These are phyloP conservation scores for Phytophthora cryptogea DNA, from an alignment of 352 stramenopile genomes.

Conservation along the genomic window DNA sequence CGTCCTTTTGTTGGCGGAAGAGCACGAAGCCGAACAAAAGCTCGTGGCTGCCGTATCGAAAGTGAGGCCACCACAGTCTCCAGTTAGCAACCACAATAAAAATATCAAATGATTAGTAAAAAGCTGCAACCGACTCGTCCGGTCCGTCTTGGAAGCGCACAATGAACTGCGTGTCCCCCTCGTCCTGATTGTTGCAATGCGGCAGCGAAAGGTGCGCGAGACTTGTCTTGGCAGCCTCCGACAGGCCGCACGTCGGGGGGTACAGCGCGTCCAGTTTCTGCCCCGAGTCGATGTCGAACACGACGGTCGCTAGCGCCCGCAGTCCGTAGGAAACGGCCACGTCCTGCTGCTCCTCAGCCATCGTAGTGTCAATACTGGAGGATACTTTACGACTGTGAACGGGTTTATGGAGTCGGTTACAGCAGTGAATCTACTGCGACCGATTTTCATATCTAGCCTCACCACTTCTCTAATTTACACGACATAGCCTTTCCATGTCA, in stretches of 20 bases:
- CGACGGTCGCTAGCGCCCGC: constrained; percentile 68
- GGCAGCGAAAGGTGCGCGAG: constrained; percentile 79
- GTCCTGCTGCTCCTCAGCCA: not conserved
- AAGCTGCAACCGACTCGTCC: constrained; percentile 35
- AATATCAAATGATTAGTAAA: not conserved
- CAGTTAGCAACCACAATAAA: constrained; percentile 8
- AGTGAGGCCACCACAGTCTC: constrained; percentile 2
- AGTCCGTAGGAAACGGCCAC: constrained; percentile 45
- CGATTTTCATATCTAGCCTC: not conserved
- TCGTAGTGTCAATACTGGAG: constrained; percentile 2
- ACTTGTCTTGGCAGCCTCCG: constrained; percentile 61
- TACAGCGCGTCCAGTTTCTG: constrained; percentile 74
- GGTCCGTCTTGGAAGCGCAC: constrained; percentile 62
- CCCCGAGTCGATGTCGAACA: constrained; percentile 83
- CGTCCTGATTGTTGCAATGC: constrained; percentile 88
- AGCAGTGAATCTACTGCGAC: not conserved
- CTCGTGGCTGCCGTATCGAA: constrained; percentile 19
- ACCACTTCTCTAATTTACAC: not conserved
- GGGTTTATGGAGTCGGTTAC: no score
- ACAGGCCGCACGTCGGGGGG: constrained; percentile 47
- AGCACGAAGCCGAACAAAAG: constrained; percentile 87
- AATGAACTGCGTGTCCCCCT: constrained; percentile 86
- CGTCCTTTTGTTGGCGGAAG: constrained; percentile 83
- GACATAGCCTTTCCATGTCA: constrained; percentile 11
- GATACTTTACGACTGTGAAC: no score